Evolutionary conservation across 306 rosid species (phyloP), one percentile per base, ranked within the genome.

Genomic region (Lithocarpus polystachyus): DNA sequence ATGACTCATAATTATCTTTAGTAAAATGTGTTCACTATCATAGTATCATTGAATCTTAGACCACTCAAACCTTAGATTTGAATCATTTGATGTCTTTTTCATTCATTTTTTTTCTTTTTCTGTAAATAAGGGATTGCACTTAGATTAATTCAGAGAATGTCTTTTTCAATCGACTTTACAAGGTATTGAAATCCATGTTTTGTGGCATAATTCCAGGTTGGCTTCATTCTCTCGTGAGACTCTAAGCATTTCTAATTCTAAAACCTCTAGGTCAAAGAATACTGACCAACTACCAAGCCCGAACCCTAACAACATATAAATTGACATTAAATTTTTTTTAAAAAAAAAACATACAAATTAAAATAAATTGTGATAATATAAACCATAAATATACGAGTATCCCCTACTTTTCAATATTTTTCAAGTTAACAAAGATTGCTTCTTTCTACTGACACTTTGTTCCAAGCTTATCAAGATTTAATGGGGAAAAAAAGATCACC

Each of bases 171-270:
- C 37, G 37, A 53, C 62, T 24, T 13, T 43, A 43, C 56, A 7
- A 19, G 56, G 71, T 56, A 43, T 35, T 20, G 68, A 69, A 75
- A 61, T 81, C 87, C 88, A 62, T 56, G 78, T 80, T 84, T 64
- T 67, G 76, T 82, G 92, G 84, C 92, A 78, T 76, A 76, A 84
- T 82, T 86, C 61, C 88, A 88, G 72, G 92, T 82, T 72, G 52
- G 61, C 75, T 71, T 45, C 13, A 18, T 80, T 80, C 56, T 54
- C 40, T 56, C 26, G 22, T 65, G 29, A 74, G 74, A 59, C 68
- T 79, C 72, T 51, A 48, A 23, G 13, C 19, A 76, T 48, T 29
- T 33, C 45, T 40, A 8, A 40, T 40, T 40, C 45, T 8, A 40
- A 40, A 11, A 40, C 45, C 45, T n/a, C 20, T 26, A 53, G 45